Evolutionary conservation across 2,329 filamentous ascomycete genomes (phyloP), one percentile per base, ranked within the genome.

Genomic region (Aspergillus sp.): DNA sequence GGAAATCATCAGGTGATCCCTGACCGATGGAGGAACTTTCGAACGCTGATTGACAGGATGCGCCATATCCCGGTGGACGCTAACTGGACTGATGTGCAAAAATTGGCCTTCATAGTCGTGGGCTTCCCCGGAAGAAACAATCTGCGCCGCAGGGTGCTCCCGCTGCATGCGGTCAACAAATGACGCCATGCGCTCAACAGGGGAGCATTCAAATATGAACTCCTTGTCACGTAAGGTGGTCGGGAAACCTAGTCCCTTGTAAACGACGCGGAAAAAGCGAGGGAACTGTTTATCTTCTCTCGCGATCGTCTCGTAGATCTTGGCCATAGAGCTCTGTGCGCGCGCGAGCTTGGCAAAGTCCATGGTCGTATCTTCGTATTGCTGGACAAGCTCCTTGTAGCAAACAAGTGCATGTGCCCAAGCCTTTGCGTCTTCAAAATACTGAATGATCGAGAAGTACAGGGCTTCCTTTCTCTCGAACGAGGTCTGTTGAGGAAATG

Each of bases 151-250:
- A 3, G 92, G 93, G 65, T 95, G 90, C 63, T 95, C 87, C 68
- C 92, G 88, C 66, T 95, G 92, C 83, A 97, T 90, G 46, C 90
- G 87, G 67, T 96, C 92, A 1, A 89, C 90, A 63, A 97, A 97
- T 4, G 85, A 86, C 1, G 85, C 83, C 38, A 90, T 84, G 19
- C 88, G 83, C 71, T 97, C 93, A 6, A 79, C 84, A 0, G 87
- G 80, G 1, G 85, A 83, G 0, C 89, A 91, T 71, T 97, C 90
- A 62, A 95, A 95, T 50, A 97, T 87, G 70, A 90, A 97, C 53
- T 93, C 87, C 73, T 96, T 96, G 70, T 96, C 91, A 47, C 91
- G 83, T 19, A 97, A 71, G 45, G 81, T 87, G 1, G 84, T 65
- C 1, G 92, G 89, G 71, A 96, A 97, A 1, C 93, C 92, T 50